A percentile compares a stretch with the other conserved stretches of the same genome.
These are phyloP conservation scores for Xylaria hypoxylon DNA, from an alignment of 2,329 filamentous ascomycete genomes.

Conservation along the genomic window DNA sequence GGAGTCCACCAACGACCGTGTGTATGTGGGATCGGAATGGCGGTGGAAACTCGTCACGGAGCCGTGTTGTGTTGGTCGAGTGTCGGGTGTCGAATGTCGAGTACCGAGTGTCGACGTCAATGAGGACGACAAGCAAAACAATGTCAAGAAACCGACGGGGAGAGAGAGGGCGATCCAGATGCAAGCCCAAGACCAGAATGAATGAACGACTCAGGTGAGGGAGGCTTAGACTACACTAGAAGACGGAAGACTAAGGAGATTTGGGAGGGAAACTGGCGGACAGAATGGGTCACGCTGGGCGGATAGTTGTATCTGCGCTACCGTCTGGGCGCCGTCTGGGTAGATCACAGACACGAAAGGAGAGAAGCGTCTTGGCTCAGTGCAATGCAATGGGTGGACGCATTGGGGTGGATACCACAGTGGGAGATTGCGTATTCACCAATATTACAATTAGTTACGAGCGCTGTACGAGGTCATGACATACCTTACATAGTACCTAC, in stretches of 20 bases:
- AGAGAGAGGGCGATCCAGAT: slow-evolving; percentile 6
- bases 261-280: slow-evolving; percentile 16
- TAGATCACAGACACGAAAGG: slow-evolving; percentile 14
- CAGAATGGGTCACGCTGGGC: slow-evolving; percentile 11
- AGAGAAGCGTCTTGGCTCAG: slow-evolving; percentile 7
- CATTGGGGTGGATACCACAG: slow-evolving; percentile 4
- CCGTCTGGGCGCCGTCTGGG: no score
- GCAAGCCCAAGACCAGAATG: slow-evolving; percentile 23
- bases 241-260: background rate
- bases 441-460: slow-evolving; percentile 12
- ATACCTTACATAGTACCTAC: background rate
- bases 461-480: no score
- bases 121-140: slow-evolving; percentile 7
- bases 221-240: slow-evolving; percentile 1
- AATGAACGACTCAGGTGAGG: slow-evolving; percentile 39
- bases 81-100: slow-evolving; percentile 18
- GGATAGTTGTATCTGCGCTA: slow-evolving; percentile 1
- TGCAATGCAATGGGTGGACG: background rate
- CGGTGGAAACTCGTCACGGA: slow-evolving; percentile 9
- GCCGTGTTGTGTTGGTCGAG: background rate
- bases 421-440: slow-evolving; percentile 18
- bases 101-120: slow-evolving; percentile 16
- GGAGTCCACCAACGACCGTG: background rate
- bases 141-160: slow-evolving; percentile 9
- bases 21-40: background rate